phyloP scores from a whole-genome alignment of 495 filamentous ascomycete species.

The Cercophora sp. region DNA sequence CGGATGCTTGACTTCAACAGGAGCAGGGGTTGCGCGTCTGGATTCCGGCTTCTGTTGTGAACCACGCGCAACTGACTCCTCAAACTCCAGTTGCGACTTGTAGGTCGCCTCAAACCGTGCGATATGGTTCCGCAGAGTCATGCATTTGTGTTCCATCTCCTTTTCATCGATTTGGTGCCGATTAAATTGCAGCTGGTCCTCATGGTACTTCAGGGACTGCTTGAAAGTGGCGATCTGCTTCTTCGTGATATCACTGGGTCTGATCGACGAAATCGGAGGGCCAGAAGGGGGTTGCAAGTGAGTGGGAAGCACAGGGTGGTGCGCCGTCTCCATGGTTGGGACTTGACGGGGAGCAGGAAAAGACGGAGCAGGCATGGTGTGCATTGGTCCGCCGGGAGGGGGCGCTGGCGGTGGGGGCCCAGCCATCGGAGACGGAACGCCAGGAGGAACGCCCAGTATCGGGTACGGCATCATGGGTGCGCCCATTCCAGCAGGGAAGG shows the following conservation, averaged over 20 bases:
- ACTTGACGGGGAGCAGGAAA: conserved; percentile 11
- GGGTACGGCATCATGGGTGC: conserved; percentile 21
- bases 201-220: conserved; percentile 40
- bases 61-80: conserved; percentile 29
- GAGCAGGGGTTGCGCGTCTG: background rate
- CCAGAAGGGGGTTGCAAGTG: background rate
- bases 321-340: background rate
- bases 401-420: conserved; percentile 20
- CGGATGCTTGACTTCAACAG: background rate
- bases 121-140: conserved; percentile 32
- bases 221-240: conserved; percentile 45
- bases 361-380: conserved; percentile 13
- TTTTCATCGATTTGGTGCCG: conserved; percentile 49
- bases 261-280: conserved; percentile 38
- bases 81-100: conserved; percentile 33
- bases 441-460: conserved; percentile 21
- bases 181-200: conserved; percentile 46
- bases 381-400: conserved; percentile 15
- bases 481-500: conserved; percentile 17
- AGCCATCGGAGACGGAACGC: conserved; percentile 6
- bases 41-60: conserved; percentile 17
- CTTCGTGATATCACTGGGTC: conserved; percentile 44
- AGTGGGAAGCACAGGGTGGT: background rate
- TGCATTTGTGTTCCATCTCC: conserved; percentile 29
- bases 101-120: conserved; percentile 35